Base-by-base conservation (phyloP, 192 early-diverging fungal genomes). In the Cetraspora pellucida region DNA sequence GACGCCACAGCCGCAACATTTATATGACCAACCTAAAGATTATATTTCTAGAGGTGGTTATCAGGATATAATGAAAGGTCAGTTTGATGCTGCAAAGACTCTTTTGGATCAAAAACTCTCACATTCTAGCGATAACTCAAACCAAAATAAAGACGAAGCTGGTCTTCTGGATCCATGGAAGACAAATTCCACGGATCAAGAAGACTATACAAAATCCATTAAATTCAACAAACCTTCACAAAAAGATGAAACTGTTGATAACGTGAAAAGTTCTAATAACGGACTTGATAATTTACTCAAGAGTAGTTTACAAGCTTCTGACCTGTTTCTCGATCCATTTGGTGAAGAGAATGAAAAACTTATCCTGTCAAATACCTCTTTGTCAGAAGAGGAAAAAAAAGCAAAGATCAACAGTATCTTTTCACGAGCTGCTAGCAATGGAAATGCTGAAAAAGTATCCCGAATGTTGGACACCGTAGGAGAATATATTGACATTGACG, bases 401-500 rank as follows among this genome's bases (percentile, higher is more conserved):
- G 77, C 83, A 64, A 84, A 85, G 37, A 81, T 91, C 19, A 90
- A 87, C 44, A 88, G 89, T 72, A 77, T 90, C 7, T 93, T 95
- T 77, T 85, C 90, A 11, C 85, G 88, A 61, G 90, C 91, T 2
- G 83, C 89, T 45, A 91, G 91, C 37, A 91, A 92, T 80, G 95
- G 95, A 50, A 89, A 96, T 75, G 82, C 87, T 27, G 81, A 82
- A 66, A 85, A 84, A 64, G 84, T 95, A 8, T 81, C 84, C 43
- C 85, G 90, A 23, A 82, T 91, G 81, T 86, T 93, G 73, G 83
- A 85, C 25, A 82, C 85, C 58, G 77, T 82, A 70, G 81, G 85
- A 57, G 75, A 87, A 68, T 90, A 84, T 83, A 85, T 95, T 59
- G 90, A 92, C 79, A 82, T 96, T 19, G 88, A 98, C 80, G 87